Evolutionary conservation across 306 rosid genomes (phyloP).

Genomic region (Trifolium subterraneum): DNA sequence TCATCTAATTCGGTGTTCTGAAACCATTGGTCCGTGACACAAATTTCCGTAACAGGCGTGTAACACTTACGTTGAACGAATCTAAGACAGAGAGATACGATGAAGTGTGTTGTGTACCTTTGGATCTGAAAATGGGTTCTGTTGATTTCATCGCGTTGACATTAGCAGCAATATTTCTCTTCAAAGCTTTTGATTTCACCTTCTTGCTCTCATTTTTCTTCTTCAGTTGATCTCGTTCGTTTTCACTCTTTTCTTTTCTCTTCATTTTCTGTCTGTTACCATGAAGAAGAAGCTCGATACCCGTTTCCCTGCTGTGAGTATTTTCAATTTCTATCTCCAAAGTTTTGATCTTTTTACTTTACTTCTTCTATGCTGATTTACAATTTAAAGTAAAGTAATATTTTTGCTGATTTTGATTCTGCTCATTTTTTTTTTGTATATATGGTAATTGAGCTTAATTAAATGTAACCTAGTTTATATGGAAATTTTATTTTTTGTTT

Average conservation of each 20-base stretch:
- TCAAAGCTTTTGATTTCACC: constrained; percentile 44
- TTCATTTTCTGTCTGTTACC: constrained; percentile 54
- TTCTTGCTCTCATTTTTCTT: constrained; percentile 38
- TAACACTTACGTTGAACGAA: constrained; percentile 35
- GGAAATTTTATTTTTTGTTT: constrained; percentile 1
- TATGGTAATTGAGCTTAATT: constrained; percentile 1
- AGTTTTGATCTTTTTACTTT: constrained; percentile 23
- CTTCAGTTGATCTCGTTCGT: background rate
- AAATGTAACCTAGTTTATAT: background rate
- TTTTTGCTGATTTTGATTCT: background rate
- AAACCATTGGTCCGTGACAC: constrained; percentile 41
- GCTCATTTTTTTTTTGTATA: background rate
- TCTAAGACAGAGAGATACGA: constrained; percentile 23
- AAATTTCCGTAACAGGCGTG: constrained; percentile 14
- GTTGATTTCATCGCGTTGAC: constrained; percentile 49
- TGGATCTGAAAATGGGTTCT: constrained; percentile 71
- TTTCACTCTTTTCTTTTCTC: constrained; percentile 33
- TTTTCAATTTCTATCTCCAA: background rate
- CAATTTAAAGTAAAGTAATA: background rate
- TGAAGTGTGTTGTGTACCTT: constrained; percentile 25
- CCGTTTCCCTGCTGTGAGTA: constrained; percentile 95
- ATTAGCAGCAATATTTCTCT: constrained; percentile 38
- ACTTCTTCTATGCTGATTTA: constrained; percentile 29
- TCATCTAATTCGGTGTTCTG: background rate
- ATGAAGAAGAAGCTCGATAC: constrained; percentile 99